Conservation (phyloP, 805 yeast genomes). For the Debaryomyces castellii region DNA sequence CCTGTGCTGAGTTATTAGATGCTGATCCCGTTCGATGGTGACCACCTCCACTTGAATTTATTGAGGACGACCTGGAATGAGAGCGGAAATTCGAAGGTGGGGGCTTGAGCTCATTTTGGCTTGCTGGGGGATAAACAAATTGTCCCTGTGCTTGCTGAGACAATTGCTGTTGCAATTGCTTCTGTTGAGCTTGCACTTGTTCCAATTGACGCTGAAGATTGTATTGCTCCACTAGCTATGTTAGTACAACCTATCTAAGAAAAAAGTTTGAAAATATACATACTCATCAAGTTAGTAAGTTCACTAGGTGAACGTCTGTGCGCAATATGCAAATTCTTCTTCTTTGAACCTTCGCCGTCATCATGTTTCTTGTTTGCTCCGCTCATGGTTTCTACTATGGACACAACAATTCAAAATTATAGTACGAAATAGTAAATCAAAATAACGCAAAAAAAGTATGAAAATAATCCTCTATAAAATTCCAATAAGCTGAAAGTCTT, state of each 20-base stretch:
- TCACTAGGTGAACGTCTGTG: slow-evolving; percentile 96
- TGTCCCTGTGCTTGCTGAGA: slow-evolving; percentile 54
- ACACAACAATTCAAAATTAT: background rate
- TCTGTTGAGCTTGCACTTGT: slow-evolving; percentile 87
- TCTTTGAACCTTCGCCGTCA: slow-evolving; percentile 14
- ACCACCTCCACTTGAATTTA: slow-evolving; percentile 16
- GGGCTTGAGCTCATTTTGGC: slow-evolving; percentile 18
- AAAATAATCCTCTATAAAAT: background rate
- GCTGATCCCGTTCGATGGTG: slow-evolving; percentile 38
- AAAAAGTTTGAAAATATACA: background rate
- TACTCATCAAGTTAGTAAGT: slow-evolving; percentile 78
- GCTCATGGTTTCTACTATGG: background rate
- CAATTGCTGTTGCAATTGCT: slow-evolving; percentile 54
- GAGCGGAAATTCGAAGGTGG: slow-evolving; percentile 22
- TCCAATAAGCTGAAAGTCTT: background rate
- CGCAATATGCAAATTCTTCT: slow-evolving; percentile 74
- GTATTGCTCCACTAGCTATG: slow-evolving; percentile 65
- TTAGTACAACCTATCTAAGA: slow-evolving; percentile 1
- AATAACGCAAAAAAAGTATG: background rate
- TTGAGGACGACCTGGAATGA: slow-evolving; percentile 36
- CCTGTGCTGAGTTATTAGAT: slow-evolving; percentile 34
- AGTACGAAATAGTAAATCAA: background rate
- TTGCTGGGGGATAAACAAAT: slow-evolving; percentile 22
- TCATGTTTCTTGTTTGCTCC: background rate
- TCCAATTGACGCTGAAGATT: slow-evolving; percentile 91